Percentiles rank a stretch among this genome's conserved stretches.
These are phyloP conservation scores for Arthroderma sp. DNA, from an alignment of 2,329 filamentous ascomycete genomes.

Conservation along the genomic window DNA sequence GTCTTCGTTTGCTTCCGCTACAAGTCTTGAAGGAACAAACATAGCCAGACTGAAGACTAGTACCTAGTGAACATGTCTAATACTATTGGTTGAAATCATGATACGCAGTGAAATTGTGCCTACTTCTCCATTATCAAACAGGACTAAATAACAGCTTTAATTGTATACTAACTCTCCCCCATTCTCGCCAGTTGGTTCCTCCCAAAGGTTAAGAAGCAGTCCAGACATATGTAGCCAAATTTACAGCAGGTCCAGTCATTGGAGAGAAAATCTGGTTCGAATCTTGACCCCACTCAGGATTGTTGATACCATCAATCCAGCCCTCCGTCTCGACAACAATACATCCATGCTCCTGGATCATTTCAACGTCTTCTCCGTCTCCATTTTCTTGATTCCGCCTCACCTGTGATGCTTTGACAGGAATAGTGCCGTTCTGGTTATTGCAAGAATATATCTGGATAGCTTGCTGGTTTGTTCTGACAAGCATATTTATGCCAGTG, in stretches of 20 bases:
- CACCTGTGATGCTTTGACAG: constrained; percentile 29
- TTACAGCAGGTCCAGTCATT: constrained; percentile 26
- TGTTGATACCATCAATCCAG: constrained; percentile 87
- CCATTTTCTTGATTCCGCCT: constrained; percentile 43
- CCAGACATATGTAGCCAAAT: constrained; percentile 30
- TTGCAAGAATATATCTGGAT: constrained; percentile 82
- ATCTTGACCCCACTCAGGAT: constrained; percentile 68
- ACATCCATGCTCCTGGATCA: constrained; percentile 59
- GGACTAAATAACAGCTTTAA: background rate
- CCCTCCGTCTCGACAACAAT: constrained; percentile 85
- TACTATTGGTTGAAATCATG: too few relatives aligned
- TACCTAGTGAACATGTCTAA: too few relatives aligned
- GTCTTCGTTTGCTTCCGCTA: too few relatives aligned
- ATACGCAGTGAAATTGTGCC: too few relatives aligned
- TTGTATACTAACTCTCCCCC: background rate
- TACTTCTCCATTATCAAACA: too few relatives aligned
- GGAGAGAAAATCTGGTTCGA: constrained; percentile 30
- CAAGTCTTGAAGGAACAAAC: too few relatives aligned
- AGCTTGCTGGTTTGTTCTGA: constrained; percentile 72
- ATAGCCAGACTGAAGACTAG: too few relatives aligned
- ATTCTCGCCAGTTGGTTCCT: constrained; percentile 17
- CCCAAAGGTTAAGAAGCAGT: constrained; percentile 18
- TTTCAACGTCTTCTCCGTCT: constrained; percentile 28
- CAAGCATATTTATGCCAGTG: constrained; percentile 69
- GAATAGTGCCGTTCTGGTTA: constrained; percentile 53